phyloP scores from a whole-genome alignment of 2,329 filamentous ascomycete species.

The Pseudocercospora cruenta region DNA sequence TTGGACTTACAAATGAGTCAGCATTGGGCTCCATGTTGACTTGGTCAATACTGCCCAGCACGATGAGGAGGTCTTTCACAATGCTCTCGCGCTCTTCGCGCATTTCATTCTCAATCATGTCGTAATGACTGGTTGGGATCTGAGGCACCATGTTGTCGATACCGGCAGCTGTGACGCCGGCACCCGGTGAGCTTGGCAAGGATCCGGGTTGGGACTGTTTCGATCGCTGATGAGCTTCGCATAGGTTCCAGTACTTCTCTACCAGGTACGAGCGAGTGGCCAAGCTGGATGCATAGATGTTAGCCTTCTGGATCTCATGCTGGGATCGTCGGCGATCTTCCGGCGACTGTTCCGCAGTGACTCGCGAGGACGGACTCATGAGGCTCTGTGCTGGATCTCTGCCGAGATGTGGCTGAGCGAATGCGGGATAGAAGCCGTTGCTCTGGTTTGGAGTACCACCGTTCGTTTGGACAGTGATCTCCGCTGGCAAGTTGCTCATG shows the following conservation, averaged over 20 bases:
- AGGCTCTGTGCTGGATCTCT: constrained; percentile 35
- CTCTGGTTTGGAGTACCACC: constrained; percentile 38
- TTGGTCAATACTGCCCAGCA: constrained; percentile 77
- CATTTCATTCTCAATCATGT: constrained; percentile 66
- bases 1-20: constrained; percentile 61
- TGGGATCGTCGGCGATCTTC: constrained; percentile 60
- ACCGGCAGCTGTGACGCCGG: constrained; percentile 42
- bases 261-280: constrained; percentile 83
- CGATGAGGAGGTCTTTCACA: constrained; percentile 74
- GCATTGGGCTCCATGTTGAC: constrained; percentile 79
- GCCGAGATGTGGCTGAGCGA: constrained; percentile 29
- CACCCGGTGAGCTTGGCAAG: constrained; percentile 40
- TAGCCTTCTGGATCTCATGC: constrained; percentile 89
- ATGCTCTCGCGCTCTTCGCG: constrained; percentile 77
- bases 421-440: constrained; percentile 31
- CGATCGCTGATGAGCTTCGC: constrained; percentile 60
- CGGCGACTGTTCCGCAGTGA: constrained; percentile 36
- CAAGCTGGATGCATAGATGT: constrained; percentile 81
- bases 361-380: constrained; percentile 39
- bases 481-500: constrained; percentile 68
- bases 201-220: constrained; percentile 45
- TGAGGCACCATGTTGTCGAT: constrained; percentile 40
- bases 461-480: constrained; percentile 63
- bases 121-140: constrained; percentile 39
- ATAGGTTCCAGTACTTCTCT: constrained; percentile 80